Percentiles rank a stretch among this genome's conserved stretches.
phyloP scores from a whole-genome alignment of 129 eudicot genomes.

The Tanacetum coccineum region DNA sequence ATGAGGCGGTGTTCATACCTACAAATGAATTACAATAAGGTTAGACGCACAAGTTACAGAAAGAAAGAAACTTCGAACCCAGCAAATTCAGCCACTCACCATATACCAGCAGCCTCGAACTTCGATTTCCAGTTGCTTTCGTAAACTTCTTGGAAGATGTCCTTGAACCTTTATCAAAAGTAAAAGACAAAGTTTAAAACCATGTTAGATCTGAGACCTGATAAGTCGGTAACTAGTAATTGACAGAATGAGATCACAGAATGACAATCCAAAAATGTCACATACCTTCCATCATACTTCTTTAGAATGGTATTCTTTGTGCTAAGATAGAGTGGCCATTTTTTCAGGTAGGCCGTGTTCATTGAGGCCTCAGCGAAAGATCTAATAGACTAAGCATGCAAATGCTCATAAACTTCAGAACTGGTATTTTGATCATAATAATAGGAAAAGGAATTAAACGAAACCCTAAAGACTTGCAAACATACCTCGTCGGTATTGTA shows the following conservation, averaged over 20 bases:
- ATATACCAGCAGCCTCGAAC: conserved; percentile 89
- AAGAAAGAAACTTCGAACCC: not conserved
- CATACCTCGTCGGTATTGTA: conserved; percentile 97
- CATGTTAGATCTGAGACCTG: not conserved
- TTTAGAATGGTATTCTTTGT: conserved; percentile 95
- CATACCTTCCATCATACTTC: conserved; percentile 95
- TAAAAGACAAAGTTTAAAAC: not conserved
- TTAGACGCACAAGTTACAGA: not conserved
- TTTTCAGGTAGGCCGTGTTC: conserved; percentile 78
- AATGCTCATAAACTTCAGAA: not conserved
- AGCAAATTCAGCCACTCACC: conserved; percentile 51
- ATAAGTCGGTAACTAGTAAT: not conserved
- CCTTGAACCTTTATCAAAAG: conserved; percentile 67
- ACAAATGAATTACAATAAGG: conserved; percentile 6
- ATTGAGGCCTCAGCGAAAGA: conserved; percentile 96
- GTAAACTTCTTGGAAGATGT: conserved; percentile 93
- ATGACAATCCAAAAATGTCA: conserved; percentile 2
- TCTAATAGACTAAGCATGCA: conserved; percentile 61
- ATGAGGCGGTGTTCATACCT: conserved; percentile 99
- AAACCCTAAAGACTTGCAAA: not conserved
- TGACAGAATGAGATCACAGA: not conserved
- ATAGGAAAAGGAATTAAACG: not conserved
- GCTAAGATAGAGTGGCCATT: conserved; percentile 98
- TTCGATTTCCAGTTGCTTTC: conserved; percentile 82
- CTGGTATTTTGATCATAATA: not conserved